These are phyloP conservation scores for Clarkia xantiana DNA, from an alignment of 345 rosid genomes.

Conservation along the genomic window DNA sequence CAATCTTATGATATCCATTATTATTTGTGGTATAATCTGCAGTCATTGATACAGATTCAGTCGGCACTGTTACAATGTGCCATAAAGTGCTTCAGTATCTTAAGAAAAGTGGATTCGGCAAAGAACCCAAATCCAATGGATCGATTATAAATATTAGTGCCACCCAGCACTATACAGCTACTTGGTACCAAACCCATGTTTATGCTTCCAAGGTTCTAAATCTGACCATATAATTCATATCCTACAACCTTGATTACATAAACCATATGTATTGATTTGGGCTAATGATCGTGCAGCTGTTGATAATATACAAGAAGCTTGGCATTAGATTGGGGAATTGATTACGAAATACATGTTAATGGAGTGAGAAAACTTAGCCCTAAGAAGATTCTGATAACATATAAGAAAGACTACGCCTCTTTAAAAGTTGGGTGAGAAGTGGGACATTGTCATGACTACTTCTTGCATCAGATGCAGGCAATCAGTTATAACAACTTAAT, in stretches of 20 bases:
- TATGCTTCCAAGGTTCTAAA: slow-evolving; percentile 42
- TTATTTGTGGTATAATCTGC: slow-evolving; percentile 10
- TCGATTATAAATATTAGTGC: slow-evolving; percentile 30
- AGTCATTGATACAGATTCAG: slow-evolving; percentile 37
- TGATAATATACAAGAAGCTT: slow-evolving; percentile 34
- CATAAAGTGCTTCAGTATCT: slow-evolving; percentile 32
- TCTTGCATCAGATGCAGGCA: slow-evolving; percentile 38
- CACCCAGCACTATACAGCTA: slow-evolving; percentile 26
- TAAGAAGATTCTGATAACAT: slow-evolving; percentile 10
- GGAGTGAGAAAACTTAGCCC: slow-evolving; percentile 32
- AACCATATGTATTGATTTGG: background rate
- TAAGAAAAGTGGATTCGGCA: slow-evolving; percentile 20
- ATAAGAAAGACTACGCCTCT: slow-evolving; percentile 13
- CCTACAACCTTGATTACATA: background rate
- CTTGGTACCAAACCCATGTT: slow-evolving; percentile 42
- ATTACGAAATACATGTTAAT: slow-evolving; percentile 33
- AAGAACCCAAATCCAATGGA: slow-evolving; percentile 22
- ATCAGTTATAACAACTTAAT: background rate
- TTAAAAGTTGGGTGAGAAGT: slow-evolving; percentile 30
- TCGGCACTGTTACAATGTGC: slow-evolving; percentile 40
- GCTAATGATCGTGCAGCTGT: slow-evolving; percentile 28
- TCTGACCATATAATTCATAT: background rate
- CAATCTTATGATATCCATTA: too few species aligned
- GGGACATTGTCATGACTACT: slow-evolving; percentile 48
- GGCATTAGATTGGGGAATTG: slow-evolving; percentile 48